These are phyloP conservation scores for Myriosclerotinia curreyana DNA, from an alignment of 2,329 filamentous ascomycete genomes.

Conservation along the genomic window DNA sequence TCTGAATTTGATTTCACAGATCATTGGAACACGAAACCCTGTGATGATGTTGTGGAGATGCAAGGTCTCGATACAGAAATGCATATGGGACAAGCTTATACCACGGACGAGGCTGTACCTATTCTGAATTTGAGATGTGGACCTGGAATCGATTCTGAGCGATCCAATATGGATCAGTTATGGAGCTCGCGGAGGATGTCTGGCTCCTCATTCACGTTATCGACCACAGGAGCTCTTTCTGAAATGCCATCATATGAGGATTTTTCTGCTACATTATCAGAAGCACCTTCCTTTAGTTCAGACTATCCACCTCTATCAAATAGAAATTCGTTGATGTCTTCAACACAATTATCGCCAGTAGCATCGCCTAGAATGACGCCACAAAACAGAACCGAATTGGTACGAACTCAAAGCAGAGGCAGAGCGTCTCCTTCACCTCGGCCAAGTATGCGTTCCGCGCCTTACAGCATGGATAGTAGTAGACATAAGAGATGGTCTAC, in stretches of 20 bases:
- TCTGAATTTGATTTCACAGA: conserved; percentile 37
- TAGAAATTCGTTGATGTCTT: conserved; percentile 67
- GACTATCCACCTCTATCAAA: conserved; percentile 67
- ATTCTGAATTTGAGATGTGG: conserved; percentile 56
- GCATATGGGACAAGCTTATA: conserved; percentile 60
- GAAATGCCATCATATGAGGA: conserved; percentile 72
- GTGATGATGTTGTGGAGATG: conserved; percentile 56
- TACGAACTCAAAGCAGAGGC: conserved; percentile 63
- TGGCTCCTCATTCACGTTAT: conserved; percentile 71
- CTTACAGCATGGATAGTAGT: conserved; percentile 65
- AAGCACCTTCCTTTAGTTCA: conserved; percentile 63
- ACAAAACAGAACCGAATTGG: conserved; percentile 58
- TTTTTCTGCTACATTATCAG: conserved; percentile 62
- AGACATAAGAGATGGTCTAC: conserved; percentile 77
- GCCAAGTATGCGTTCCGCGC: conserved; percentile 63
- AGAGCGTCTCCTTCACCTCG: conserved; percentile 70
- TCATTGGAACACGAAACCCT: conserved; percentile 54
- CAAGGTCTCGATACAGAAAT: conserved; percentile 56
- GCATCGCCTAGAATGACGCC: conserved; percentile 66
- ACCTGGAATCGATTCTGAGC: conserved; percentile 50
- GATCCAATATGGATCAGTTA: conserved; percentile 50
- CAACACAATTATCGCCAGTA: conserved; percentile 69
- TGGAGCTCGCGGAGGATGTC: conserved; percentile 62
- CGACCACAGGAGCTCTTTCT: conserved; percentile 61
- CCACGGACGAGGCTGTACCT: conserved; percentile 60